phyloP scores from a whole-genome alignment of 176 grass and related monocot species.

The Carex myosuroides region DNA sequence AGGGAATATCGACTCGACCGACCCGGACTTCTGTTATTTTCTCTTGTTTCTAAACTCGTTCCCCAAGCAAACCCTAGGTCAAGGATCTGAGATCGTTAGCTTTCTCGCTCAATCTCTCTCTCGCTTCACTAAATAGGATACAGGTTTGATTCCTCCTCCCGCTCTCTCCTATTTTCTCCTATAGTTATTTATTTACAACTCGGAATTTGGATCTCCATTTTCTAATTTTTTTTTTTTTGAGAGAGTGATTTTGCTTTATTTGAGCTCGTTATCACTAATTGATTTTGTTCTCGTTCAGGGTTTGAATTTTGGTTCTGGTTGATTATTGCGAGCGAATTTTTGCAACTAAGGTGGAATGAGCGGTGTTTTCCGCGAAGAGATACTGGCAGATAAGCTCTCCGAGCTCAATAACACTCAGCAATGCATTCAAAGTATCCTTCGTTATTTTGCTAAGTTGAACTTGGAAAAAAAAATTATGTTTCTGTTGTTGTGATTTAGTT shows the following conservation, averaged over 20 bases:
- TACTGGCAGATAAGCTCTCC: constrained; percentile 85
- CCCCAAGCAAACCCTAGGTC: constrained; percentile 9
- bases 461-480: neutral
- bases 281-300: neutral
- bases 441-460: neutral
- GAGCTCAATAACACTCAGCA: constrained; percentile 99
- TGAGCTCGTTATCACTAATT: constrained; percentile 7
- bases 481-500: neutral
- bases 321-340: neutral
- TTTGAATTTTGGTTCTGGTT: neutral
- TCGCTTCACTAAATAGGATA: neutral
- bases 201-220: neutral
- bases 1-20: neutral
- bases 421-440: constrained; percentile 99
- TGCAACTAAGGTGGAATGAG: constrained; percentile 42
- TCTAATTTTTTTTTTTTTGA: neutral
- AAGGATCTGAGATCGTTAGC: neutral
- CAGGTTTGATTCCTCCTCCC: neutral
- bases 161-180: neutral
- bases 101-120: neutral
- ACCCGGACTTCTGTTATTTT: neutral
- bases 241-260: constrained; percentile 11
- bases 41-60: neutral
- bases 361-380: constrained; percentile 78
- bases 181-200: neutral